Evolutionary conservation across 2,329 filamentous ascomycete genomes (phyloP).

Genomic region (Aureobasidium lini): DNA sequence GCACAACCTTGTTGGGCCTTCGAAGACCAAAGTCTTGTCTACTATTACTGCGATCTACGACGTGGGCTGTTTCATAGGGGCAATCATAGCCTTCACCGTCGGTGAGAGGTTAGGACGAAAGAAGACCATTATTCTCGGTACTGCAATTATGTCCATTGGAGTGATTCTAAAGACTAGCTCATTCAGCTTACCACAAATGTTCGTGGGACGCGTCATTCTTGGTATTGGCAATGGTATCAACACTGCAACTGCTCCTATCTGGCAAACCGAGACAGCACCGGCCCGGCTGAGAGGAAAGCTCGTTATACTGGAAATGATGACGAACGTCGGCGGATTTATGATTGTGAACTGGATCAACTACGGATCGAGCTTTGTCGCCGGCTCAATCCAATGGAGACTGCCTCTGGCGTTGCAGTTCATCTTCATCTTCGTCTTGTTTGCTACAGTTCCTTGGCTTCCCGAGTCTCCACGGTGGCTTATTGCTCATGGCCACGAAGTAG

Average conservation of each 20-base stretch:
- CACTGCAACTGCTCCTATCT: conserved; percentile 43
- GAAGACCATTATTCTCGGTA: conserved; percentile 41
- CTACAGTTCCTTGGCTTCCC: conserved; percentile 41
- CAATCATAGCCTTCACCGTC: conserved; percentile 40
- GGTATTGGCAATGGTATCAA: conserved; percentile 48
- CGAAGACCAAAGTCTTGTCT: conserved; percentile 19
- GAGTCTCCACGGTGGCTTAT: conserved; percentile 44
- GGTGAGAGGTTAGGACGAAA: conserved; percentile 44
- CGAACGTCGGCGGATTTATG: conserved; percentile 45
- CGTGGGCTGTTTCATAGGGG: conserved; percentile 54
- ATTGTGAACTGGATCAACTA: conserved; percentile 39
- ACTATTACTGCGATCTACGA: conserved; percentile 53
- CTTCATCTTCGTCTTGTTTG: conserved; percentile 41
- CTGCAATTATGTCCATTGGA: conserved; percentile 42
- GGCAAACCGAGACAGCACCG: conserved; percentile 45
- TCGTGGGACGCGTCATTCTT: conserved; percentile 40
- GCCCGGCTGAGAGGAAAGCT: conserved; percentile 32
- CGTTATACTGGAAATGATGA: conserved; percentile 35
- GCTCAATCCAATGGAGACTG: conserved; percentile 38
- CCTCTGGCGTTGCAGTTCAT: conserved; percentile 44
- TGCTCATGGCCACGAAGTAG: conserved; percentile 35
- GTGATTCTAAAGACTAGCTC: conserved; percentile 42
- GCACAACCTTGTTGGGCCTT: conserved; percentile 37
- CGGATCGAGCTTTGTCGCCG: conserved; percentile 38
- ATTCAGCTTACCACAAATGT: conserved; percentile 42